Base-by-base conservation (phyloP, 2,329 filamentous ascomycete genomes). In the Rutstroemia sp. region DNA sequence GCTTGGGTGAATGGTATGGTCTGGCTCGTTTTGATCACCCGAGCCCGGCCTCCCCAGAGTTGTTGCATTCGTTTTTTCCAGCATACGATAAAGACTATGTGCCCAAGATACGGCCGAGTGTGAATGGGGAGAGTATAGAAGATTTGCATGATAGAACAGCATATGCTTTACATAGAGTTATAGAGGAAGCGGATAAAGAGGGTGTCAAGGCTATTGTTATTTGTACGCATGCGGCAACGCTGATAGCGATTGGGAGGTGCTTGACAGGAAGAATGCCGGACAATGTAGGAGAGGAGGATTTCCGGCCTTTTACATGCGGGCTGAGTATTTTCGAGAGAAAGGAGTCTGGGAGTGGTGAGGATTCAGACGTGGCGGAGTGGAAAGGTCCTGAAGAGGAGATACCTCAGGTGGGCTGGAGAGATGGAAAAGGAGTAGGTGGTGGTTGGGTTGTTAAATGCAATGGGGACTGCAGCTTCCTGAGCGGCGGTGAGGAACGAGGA, bases 1-100 rank as follows among this genome's bases (percentile, higher is more conserved):
- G 81, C 12, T 65, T 84, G 41, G 86, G 89, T 59, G 94, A 99
- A 75, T 97, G 94, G 87, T 97, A 94, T 70, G 94, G 94, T 25
- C 78, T 83, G 48, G 90, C 92, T 16, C 83, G 84, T 58, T 96
- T 96, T 71, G 79, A 88, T 54, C 94, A 97, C 67, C 94, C 94
- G 0, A 78, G 79, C 16, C 90, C 92, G 2, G 89, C 90, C 2
- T 72, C 80, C 3, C 74, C 85, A 14, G 65, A 76, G 27, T 74
- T 79, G 37, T 78, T 99, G 59, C 79, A 80, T 58, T 70, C 70
- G 19, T 79, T 89, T 61, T 95, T 96, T 69, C 83, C 85, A 5
- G 59, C 61, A 30, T 75, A 73, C 60, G 65, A 78, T 47, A 70
- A 83, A 44, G 78, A 85, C 58, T 87, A 92, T 68, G 73, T 69